A percentile compares a stretch with the other conserved stretches of the same genome.
Evolutionary conservation across 805 yeast species (phyloP).

Genomic region (Pichia cabralensis): DNA sequence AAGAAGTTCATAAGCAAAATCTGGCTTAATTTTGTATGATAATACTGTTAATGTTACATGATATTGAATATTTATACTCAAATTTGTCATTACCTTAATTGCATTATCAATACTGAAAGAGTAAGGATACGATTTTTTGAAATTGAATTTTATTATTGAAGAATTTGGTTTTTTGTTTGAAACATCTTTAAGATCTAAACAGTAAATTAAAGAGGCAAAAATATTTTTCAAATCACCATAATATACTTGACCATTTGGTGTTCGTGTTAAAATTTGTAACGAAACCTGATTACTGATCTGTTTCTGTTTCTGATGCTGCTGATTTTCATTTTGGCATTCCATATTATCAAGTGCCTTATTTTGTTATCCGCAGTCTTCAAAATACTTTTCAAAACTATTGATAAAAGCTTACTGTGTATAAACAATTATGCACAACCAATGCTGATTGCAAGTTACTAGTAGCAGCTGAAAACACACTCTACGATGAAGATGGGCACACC

Average conservation of each 20-base stretch:
- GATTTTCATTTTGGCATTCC: too few relatives aligned
- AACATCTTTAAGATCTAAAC: conserved; percentile 27
- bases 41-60: conserved; percentile 43
- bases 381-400: too few relatives aligned
- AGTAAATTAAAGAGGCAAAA: conserved; percentile 38
- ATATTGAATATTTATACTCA: conserved; percentile 39
- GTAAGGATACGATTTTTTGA: conserved; percentile 31
- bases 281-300: conserved; percentile 5
- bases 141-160: background rate
- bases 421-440: too few relatives aligned
- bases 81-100: conserved; percentile 36
- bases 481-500: too few relatives aligned
- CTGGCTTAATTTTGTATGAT: conserved; percentile 40
- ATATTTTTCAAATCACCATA: conserved; percentile 51
- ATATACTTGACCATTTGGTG: conserved; percentile 44
- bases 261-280: conserved; percentile 20
- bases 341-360: too few relatives aligned
- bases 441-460: too few relatives aligned
- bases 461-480: too few relatives aligned
- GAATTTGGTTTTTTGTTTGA: background rate
- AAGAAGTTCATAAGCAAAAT: conserved; percentile 38
- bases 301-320: too few relatives aligned
- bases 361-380: too few relatives aligned
- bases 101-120: conserved; percentile 47
- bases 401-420: too few relatives aligned